Percentiles rank a stretch among this genome's conserved stretches.
These are phyloP conservation scores for Malus hybrid DNA, from an alignment of 331 rosid genomes.

Conservation along the genomic window DNA sequence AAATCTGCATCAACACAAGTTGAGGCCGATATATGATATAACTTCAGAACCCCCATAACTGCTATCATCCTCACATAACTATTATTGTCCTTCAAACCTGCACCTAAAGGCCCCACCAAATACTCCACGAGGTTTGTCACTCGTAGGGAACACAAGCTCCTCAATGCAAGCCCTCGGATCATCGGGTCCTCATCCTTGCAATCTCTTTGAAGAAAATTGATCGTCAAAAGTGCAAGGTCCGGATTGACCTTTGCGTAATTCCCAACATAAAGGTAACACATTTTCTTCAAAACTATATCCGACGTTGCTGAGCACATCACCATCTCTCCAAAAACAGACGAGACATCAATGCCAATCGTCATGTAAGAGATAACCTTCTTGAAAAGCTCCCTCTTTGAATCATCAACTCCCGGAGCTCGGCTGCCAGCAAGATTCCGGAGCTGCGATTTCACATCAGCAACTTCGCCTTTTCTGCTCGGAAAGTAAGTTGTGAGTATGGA, in stretches of 20 bases:
- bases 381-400: constrained; percentile 91
- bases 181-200: constrained; percentile 97
- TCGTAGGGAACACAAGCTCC: constrained; percentile 87
- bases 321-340: constrained; percentile 95
- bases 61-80: constrained; percentile 92
- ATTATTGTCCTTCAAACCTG: constrained; percentile 82
- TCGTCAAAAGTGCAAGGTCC: constrained; percentile 90
- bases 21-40: constrained; percentile 87
- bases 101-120: constrained; percentile 91
- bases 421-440: constrained; percentile 98
- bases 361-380: constrained; percentile 96
- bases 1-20: constrained; percentile 93
- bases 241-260: constrained; percentile 93
- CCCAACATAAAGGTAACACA: constrained; percentile 97
- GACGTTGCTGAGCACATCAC: constrained; percentile 99
- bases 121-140: constrained; percentile 91
- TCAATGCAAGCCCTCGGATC: constrained; percentile 91
- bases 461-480: constrained; percentile 81
- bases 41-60: constrained; percentile 77
- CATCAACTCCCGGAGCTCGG: constrained; percentile 93
- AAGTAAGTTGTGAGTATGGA: constrained; percentile 7
- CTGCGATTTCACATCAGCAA: constrained; percentile 79
- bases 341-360: constrained; percentile 92
- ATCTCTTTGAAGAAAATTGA: constrained; percentile 96
- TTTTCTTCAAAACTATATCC: constrained; percentile 85